Conservation (phyloP, 2,329 filamentous ascomycete species). For the Fusarium secorum region DNA sequence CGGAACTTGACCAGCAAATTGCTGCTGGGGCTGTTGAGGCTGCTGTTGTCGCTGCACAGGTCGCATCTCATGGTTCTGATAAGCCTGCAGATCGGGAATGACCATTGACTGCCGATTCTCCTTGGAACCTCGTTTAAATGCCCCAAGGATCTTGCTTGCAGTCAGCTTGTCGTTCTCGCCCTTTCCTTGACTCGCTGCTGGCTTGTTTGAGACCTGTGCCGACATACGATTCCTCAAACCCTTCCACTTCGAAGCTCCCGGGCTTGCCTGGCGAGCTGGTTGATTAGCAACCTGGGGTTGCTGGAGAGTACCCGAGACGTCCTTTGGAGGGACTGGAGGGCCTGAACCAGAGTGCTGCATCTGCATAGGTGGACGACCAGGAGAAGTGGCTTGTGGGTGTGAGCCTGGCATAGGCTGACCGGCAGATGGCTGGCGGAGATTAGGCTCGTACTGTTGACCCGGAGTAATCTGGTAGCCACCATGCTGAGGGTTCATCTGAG, state of each 20-base stretch:
- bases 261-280: constrained; percentile 27
- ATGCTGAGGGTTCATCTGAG: constrained; percentile 2
- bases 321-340: constrained; percentile 25
- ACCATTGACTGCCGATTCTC: constrained; percentile 34
- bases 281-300: constrained; percentile 14
- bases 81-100: constrained; percentile 18
- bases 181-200: constrained; percentile 27
- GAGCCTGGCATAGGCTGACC: constrained; percentile 18
- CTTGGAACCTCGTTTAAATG: constrained; percentile 47
- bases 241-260: constrained; percentile 46
- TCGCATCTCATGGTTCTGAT: constrained; percentile 35
- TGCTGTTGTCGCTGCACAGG: constrained; percentile 19
- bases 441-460: constrained; percentile 21
- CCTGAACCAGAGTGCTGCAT: constrained; percentile 10
- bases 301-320: constrained; percentile 2
- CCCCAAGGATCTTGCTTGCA: constrained; percentile 43
- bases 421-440: constrained; percentile 3
- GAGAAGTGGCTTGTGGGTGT: constrained; percentile 16
- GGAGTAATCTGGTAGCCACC: constrained; percentile 17
- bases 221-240: constrained; percentile 46
- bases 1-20: constrained; percentile 9
- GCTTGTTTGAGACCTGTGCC: constrained; percentile 40
- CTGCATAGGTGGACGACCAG: constrained; percentile 27
- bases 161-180: constrained; percentile 36
- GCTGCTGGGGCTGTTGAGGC: constrained; percentile 9